These are phyloP conservation scores for Acanthochlamys bracteata DNA, from an alignment of 106 monocot species.

Conservation along the genomic window DNA sequence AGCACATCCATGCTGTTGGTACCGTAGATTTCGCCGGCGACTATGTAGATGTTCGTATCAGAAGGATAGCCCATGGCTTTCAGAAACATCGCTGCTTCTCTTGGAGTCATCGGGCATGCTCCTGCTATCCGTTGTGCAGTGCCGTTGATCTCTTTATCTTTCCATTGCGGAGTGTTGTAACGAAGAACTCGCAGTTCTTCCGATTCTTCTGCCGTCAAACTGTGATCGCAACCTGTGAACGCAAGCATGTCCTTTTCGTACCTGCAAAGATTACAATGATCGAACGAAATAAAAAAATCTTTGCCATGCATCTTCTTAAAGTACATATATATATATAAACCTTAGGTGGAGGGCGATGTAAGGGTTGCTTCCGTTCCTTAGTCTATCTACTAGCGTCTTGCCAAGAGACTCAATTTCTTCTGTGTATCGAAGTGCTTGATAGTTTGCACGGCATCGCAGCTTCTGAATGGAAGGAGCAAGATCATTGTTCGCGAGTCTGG, in stretches of 20 bases:
- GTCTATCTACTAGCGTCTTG: slow-evolving; percentile 36
- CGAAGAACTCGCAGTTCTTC: slow-evolving; percentile 19
- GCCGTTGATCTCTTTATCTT: slow-evolving; percentile 31
- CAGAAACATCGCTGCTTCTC: slow-evolving; percentile 33
- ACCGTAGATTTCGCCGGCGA: slow-evolving; percentile 30
- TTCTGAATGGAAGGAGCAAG: slow-evolving; percentile 66
- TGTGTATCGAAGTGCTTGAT: slow-evolving; percentile 58
- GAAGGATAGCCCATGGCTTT: slow-evolving; percentile 29
- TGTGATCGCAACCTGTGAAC: slow-evolving; percentile 35
- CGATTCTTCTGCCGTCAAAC: slow-evolving; percentile 12
- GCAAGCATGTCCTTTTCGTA: slow-evolving; percentile 46
- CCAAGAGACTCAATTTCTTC: slow-evolving; percentile 58
- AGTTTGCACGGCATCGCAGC: slow-evolving; percentile 87
- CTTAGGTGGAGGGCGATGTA: slow-evolving; percentile 85
- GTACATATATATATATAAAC: slow-evolving; percentile 19
- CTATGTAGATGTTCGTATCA: slow-evolving; percentile 30
- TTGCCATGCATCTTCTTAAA: neutral
- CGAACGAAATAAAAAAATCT: neutral
- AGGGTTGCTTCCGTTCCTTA: slow-evolving; percentile 28
- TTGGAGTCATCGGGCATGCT: slow-evolving; percentile 30
- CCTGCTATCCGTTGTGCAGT: slow-evolving; percentile 9
- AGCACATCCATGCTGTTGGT: slow-evolving; percentile 12
- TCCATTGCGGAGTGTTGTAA: slow-evolving; percentile 24
- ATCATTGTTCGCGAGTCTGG: slow-evolving; percentile 69
- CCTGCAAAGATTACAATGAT: slow-evolving; percentile 3